A percentile compares a stretch with the other conserved stretches of the same genome.
These are phyloP conservation scores for Diaporthe capsici DNA, from an alignment of 2,329 filamentous ascomycete species.

Conservation along the genomic window DNA sequence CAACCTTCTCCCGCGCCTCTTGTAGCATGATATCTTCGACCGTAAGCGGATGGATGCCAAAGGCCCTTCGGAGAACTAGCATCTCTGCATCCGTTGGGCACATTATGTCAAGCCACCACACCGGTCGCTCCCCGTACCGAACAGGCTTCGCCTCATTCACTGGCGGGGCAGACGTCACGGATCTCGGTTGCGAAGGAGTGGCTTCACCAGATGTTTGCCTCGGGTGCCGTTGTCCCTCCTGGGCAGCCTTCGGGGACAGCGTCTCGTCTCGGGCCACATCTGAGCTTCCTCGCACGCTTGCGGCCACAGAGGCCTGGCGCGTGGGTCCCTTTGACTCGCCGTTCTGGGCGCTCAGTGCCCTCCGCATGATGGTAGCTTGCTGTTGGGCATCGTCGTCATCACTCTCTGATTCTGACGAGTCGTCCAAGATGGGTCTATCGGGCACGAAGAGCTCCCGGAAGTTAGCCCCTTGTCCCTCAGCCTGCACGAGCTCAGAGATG, in stretches of 20 bases:
- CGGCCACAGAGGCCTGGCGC: conserved; percentile 45
- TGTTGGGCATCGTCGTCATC: conserved; percentile 66
- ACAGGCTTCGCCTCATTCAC: conserved; percentile 50
- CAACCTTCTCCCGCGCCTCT: conserved; percentile 97
- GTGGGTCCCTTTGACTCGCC: conserved; percentile 38
- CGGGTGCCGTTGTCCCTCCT: conserved; percentile 46
- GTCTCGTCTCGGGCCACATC: conserved; percentile 45
- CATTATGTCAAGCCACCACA: conserved; percentile 96
- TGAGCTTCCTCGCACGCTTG: conserved; percentile 45
- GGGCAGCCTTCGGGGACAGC: conserved; percentile 46
- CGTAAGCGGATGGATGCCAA: conserved; percentile 95
- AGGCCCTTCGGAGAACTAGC: conserved; percentile 92
- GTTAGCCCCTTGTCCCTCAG: conserved; percentile 71
- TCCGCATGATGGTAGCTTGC: conserved; percentile 31
- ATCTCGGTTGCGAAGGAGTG: conserved; percentile 63
- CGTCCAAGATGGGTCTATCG: conserved; percentile 81
- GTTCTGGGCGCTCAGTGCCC: conserved; percentile 44
- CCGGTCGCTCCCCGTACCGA: conserved; percentile 84
- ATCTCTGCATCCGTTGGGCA: conserved; percentile 95
- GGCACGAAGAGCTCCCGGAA: conserved; percentile 94
- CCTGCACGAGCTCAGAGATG: conserved; percentile 92
- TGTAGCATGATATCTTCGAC: conserved; percentile 98
- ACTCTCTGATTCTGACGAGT: conserved; percentile 77
- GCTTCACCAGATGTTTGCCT: conserved; percentile 60
- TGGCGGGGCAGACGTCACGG: conserved; percentile 49